Percentiles rank a stretch among this genome's conserved stretches.
Evolutionary conservation across 768 basidiomycete genomes (phyloP).

Genomic region (Tubosaeta sp.): DNA sequence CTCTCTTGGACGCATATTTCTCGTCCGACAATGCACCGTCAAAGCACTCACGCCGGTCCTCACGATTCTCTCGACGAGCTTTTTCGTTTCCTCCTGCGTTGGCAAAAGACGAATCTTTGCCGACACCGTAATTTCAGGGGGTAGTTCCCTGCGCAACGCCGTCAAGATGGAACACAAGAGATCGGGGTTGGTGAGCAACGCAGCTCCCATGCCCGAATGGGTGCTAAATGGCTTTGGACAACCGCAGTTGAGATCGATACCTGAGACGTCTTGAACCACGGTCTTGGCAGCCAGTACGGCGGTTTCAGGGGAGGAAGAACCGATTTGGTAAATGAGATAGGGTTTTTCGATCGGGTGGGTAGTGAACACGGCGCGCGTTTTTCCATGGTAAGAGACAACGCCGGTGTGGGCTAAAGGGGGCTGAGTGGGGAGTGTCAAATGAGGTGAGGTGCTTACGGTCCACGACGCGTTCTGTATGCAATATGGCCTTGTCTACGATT

Average conservation of each 20-base stretch:
- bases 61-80: constrained; percentile 84
- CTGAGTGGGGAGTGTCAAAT: not conserved
- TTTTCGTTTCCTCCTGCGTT: constrained; percentile 81
- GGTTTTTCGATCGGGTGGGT: constrained; percentile 94
- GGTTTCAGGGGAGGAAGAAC: constrained; percentile 82
- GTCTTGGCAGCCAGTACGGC: constrained; percentile 89
- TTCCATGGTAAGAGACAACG: constrained; percentile 81
- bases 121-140: constrained; percentile 79
- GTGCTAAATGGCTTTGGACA: constrained; percentile 97
- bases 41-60: constrained; percentile 84
- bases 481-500: constrained; percentile 92
- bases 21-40: constrained; percentile 93
- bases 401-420: constrained; percentile 68
- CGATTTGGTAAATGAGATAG: constrained; percentile 93
- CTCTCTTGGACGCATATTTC: constrained; percentile 84
- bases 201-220: constrained; percentile 94
- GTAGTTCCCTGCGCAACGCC: constrained; percentile 68
- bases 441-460: constrained; percentile 59
- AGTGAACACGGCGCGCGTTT: constrained; percentile 81
- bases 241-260: constrained; percentile 96
- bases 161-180: constrained; percentile 84
- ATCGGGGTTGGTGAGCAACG: constrained; percentile 88
- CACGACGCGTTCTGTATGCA: constrained; percentile 77
- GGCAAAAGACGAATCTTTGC: constrained; percentile 92
- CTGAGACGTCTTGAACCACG: constrained; percentile 85